A percentile compares a stretch with the other conserved stretches of the same genome.
Conservation (phyloP, 257 asterid species). For the Fraxinus anomala region DNA sequence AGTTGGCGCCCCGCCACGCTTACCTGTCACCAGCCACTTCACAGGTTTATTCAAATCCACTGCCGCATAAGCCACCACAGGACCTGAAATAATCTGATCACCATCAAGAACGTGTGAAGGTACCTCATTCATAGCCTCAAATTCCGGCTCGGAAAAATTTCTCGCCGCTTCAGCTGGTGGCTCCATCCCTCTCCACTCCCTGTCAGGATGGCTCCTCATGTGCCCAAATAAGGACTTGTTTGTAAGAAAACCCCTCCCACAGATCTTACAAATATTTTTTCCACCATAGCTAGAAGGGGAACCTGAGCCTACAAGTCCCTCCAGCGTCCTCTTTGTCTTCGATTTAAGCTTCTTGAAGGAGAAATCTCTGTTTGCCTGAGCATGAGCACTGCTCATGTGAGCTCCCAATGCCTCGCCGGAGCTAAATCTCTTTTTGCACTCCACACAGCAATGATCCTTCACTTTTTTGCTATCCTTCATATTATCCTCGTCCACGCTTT, state of each 20-base stretch:
- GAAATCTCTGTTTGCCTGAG: slow-evolving; percentile 53
- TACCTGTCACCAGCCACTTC: slow-evolving; percentile 37
- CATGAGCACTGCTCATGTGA: slow-evolving; percentile 79
- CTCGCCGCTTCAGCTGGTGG: slow-evolving; percentile 34
- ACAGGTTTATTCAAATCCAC: slow-evolving; percentile 7
- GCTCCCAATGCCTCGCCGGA: slow-evolving; percentile 82
- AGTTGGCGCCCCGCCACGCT: slow-evolving; percentile 33
- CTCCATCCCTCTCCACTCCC: slow-evolving; percentile 60
- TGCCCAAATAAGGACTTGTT: slow-evolving; percentile 62
- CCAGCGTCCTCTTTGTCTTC: not conserved
- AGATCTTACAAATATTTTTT: not conserved
- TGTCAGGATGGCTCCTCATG: slow-evolving; percentile 69
- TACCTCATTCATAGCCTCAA: not conserved
- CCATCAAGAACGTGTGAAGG: not conserved
- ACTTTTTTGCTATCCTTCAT: not conserved
- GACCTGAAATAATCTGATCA: not conserved
- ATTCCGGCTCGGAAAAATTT: not conserved
- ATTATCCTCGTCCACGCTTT: not conserved
- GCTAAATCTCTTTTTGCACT: slow-evolving; percentile 48
- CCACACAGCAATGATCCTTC: slow-evolving; percentile 42
- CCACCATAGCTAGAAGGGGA: not conserved
- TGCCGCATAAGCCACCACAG: not conserved
- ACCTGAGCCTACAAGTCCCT: not conserved
- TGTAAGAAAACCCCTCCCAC: slow-evolving; percentile 39
- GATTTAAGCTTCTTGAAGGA: slow-evolving; percentile 30